phyloP scores from a whole-genome alignment of 2,329 filamentous ascomycete genomes.

The Monosporascus sp. region DNA sequence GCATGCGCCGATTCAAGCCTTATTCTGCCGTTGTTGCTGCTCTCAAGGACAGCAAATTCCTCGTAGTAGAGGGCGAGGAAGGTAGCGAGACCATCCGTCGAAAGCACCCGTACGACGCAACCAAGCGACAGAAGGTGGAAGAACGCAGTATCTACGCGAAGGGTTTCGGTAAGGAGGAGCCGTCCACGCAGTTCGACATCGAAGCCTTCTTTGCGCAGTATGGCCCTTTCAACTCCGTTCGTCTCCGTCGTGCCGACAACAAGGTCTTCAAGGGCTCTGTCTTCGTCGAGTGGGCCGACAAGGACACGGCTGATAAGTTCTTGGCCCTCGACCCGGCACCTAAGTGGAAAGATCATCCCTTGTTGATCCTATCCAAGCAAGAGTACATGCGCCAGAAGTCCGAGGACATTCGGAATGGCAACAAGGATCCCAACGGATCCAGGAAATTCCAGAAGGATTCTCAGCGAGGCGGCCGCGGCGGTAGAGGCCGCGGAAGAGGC shows the following conservation, averaged over 20 bases:
- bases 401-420: slow-evolving; percentile 64
- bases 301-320: slow-evolving; percentile 76
- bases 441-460: slow-evolving; percentile 26
- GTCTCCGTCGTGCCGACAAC: slow-evolving; percentile 70
- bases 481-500: slow-evolving; percentile 29
- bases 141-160: slow-evolving; percentile 82
- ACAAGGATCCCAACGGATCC: slow-evolving; percentile 52
- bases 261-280: slow-evolving; percentile 91
- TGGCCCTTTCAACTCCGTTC: slow-evolving; percentile 74
- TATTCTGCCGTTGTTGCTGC: slow-evolving; percentile 79
- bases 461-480: slow-evolving; percentile 32
- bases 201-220: slow-evolving; percentile 85
- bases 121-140: slow-evolving; percentile 60
- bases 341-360: slow-evolving; percentile 72
- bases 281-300: slow-evolving; percentile 84
- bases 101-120: slow-evolving; percentile 63
- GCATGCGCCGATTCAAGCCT: slow-evolving; percentile 92
- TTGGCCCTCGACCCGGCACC: slow-evolving; percentile 74
- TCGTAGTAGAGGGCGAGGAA: slow-evolving; percentile 70
- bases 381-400: slow-evolving; percentile 79
- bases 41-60: slow-evolving; percentile 67
- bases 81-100: slow-evolving; percentile 68
- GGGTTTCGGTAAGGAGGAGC: slow-evolving; percentile 82
- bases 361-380: slow-evolving; percentile 82
- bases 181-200: slow-evolving; percentile 84